Conservation (phyloP, 345 rosid genomes). For the Clarkia xantiana region DNA sequence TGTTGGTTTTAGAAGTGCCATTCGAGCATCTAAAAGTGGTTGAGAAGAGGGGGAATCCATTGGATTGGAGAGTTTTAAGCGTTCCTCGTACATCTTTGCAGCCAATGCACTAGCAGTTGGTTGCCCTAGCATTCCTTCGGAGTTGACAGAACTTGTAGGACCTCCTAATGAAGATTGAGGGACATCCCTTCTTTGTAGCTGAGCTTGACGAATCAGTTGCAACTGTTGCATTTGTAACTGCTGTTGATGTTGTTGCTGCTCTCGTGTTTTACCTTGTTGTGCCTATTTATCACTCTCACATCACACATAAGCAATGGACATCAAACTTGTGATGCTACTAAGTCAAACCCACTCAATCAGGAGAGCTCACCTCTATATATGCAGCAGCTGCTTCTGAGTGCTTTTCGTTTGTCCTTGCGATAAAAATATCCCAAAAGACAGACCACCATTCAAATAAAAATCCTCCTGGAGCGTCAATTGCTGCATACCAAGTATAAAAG, state of each 20-base stretch:
- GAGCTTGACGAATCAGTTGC: slow-evolving; percentile 71
- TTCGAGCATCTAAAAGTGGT: slow-evolving; percentile 73
- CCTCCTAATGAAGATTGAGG: slow-evolving; percentile 51
- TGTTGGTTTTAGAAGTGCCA: slow-evolving; percentile 69
- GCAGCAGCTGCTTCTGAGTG: slow-evolving; percentile 90
- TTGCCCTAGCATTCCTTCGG: slow-evolving; percentile 69
- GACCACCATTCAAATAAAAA: slow-evolving; percentile 99
- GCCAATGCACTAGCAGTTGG: slow-evolving; percentile 75
- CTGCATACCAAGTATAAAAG: slow-evolving; percentile 29
- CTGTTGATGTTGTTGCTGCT: slow-evolving; percentile 38
- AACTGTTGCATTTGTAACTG: slow-evolving; percentile 60
- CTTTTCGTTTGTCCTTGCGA: slow-evolving; percentile 89
- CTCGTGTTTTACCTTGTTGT: slow-evolving; percentile 73
- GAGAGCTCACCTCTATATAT: slow-evolving; percentile 55
- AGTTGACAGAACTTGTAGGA: slow-evolving; percentile 44
- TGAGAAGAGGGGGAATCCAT: slow-evolving; percentile 65
- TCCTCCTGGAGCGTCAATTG: slow-evolving; percentile 98
- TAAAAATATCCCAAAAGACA: slow-evolving; percentile 95
- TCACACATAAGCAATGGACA: slow-evolving; percentile 2
- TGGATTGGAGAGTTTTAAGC: slow-evolving; percentile 67
- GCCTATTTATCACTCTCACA: slow-evolving; percentile 30
- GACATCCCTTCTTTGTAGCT: slow-evolving; percentile 63
- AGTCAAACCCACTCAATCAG: slow-evolving; percentile 3
- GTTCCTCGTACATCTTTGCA: slow-evolving; percentile 77
- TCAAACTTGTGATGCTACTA: background rate